Evolutionary conservation across 805 yeast species (phyloP).

Genomic region (Sungouiozyma ichnusensis): DNA sequence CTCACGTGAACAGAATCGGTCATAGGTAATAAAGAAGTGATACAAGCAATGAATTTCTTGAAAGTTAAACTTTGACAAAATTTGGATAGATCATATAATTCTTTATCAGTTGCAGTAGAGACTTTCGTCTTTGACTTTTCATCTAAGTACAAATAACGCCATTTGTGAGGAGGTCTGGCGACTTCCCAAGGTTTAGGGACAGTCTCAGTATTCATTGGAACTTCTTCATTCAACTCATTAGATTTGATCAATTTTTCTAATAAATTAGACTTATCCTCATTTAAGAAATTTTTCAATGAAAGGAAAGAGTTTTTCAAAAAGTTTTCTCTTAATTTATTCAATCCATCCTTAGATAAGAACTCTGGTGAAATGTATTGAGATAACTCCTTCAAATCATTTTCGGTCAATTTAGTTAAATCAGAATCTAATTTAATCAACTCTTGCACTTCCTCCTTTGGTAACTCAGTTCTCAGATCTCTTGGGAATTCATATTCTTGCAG

Average conservation of each 20-base stretch:
- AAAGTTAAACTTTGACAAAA: constrained; percentile 55
- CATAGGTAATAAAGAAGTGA: constrained; percentile 54
- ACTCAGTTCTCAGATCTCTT: constrained; percentile 25
- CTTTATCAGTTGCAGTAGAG: constrained; percentile 23
- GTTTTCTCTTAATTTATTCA: constrained; percentile 35
- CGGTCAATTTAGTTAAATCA: constrained; percentile 17
- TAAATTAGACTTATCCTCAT: constrained; percentile 38
- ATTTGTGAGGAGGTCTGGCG: constrained; percentile 90
- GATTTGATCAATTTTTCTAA: constrained; percentile 41
- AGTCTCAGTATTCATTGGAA: constrained; percentile 48
- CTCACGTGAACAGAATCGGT: constrained; percentile 65
- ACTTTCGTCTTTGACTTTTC: constrained; percentile 8
- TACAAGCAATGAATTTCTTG: constrained; percentile 52
- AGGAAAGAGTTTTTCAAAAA: constrained; percentile 64
- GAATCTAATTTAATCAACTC: constrained; percentile 6
- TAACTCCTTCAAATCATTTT: constrained; percentile 41
- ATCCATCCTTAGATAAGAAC: constrained; percentile 32
- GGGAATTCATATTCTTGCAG: constrained; percentile 78
- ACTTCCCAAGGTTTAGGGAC: constrained; percentile 73
- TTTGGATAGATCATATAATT: constrained; percentile 42
- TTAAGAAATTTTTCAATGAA: constrained; percentile 55
- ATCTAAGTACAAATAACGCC: constrained; percentile 46
- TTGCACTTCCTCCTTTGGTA: constrained; percentile 1
- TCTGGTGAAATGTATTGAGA: constrained; percentile 44
- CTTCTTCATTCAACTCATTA: constrained; percentile 49